Evolutionary conservation across 2,329 filamentous ascomycete genomes (phyloP).

Genomic region (Fusarium sarcochroum): DNA sequence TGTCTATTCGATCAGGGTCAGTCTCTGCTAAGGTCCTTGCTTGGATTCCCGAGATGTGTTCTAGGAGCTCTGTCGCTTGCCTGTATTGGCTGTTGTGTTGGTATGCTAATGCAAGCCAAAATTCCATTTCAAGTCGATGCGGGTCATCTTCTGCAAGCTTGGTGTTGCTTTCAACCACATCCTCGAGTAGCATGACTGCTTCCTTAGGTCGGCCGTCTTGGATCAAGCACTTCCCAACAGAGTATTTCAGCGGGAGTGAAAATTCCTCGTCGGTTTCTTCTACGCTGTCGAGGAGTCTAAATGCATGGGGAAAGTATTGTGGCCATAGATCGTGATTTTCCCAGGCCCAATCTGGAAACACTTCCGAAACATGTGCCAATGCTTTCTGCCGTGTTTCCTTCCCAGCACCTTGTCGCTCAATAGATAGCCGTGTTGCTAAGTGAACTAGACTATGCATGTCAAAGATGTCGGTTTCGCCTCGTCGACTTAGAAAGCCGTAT

Average conservation of each 20-base stretch:
- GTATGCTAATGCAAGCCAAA: too few species aligned
- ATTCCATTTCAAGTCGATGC: too few species aligned
- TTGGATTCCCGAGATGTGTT: too few species aligned
- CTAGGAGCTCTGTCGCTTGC: too few species aligned
- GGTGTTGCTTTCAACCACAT: not conserved
- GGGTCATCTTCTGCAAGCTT: too few species aligned
- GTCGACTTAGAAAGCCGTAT: conserved; percentile 52
- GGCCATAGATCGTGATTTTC: not conserved
- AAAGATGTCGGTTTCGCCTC: conserved; percentile 44
- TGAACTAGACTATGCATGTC: conserved; percentile 58
- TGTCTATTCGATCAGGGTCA: too few species aligned
- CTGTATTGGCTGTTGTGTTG: too few species aligned
- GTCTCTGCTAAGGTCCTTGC: too few species aligned
- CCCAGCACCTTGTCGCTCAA: not conserved
- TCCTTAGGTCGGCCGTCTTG: not conserved
- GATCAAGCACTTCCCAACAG: not conserved
- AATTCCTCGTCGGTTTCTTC: accelerated
- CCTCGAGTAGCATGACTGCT: conserved; percentile 17
- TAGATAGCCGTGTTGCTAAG: conserved; percentile 50
- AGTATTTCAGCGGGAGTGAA: accelerated
- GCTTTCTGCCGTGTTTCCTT: not conserved
- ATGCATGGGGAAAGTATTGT: conserved; percentile 8
- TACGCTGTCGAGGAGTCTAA: not conserved
- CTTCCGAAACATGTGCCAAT: not conserved
- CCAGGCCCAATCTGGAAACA: not conserved